Evolutionary conservation across 441 rosid species (phyloP), one percentile per base, ranked within the genome.

Genomic region (Eugenia klotzschiana): DNA sequence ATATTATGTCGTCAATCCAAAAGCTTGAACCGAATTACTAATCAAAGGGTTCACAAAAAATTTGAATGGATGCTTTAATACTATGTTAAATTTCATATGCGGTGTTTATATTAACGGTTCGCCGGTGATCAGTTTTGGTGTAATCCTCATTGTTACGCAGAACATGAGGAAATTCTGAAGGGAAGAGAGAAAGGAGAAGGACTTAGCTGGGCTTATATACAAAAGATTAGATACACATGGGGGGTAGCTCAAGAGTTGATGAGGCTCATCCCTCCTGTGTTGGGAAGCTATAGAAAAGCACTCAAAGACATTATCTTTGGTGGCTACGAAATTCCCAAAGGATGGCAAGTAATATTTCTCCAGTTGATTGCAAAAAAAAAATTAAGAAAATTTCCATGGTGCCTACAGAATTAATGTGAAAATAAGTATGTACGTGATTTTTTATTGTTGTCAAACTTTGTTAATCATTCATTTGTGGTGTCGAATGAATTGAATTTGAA

Each of bases 221-320:
- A 82, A 53, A 86, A 60, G 88, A 87, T 88, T 88, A 88, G 81
- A 69, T 88, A 77, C 52, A 83, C 89, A 18, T 88, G 89, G 90
- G 86, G 84, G 57, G 89, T 86, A 41, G 90, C 90, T 80, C 89
- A 86, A 49, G 88, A 90, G 40, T 64, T 90, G 12, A 82, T 90
- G 88, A 87, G 90, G 80, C 5, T 87, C 20, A 69, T 82, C 53
- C 90, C 90, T 54, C 88, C 87, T 5, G 33, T 82, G 52, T 82
- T 84, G 13, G 90, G 88, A 16, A 87, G 53, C 74, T 86, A 85
- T 51, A 72, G 82, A 54, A 77, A 18, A 18, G 58, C 82, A 41
- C 46, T 52, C 20, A 79, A 74, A 79, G 86, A 85, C 80, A 56
- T 79, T 25, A 25, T 11, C n/a, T 86, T 86, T 51, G 82, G 77